Base-by-base conservation (phyloP, 2,329 filamentous ascomycete species). In the Stylonectria norvegica region DNA sequence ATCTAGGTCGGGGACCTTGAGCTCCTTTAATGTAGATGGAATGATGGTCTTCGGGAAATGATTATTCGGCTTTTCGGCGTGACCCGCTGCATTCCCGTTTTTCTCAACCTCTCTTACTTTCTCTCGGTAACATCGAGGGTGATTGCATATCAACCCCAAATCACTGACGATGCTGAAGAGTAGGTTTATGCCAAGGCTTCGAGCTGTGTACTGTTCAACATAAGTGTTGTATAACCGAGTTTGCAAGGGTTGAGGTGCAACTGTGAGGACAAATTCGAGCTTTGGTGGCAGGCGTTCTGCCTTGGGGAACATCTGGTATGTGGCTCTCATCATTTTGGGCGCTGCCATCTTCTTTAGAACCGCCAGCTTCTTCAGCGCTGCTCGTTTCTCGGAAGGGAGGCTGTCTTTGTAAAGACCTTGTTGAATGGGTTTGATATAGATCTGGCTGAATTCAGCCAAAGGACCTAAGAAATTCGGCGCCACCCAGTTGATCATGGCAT, bases 401-500 rank as follows among this genome's bases (percentile, higher is more conserved):
- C 85, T 89, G 47, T 91, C 85, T 2, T 64, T 57, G 43, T 78
- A 85, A 1, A 90, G 71, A 1, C 90, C 90, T 9, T 75, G 67
- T 38, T 83, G 72, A 48, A 96, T 95, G 0, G 87, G 86, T 3
- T 72, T 73, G 5, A 80, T 76, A 57, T 85, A 95, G n/a, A 81
- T 76, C 0, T 71, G 60, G 15, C 71, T 75, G 60, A 96, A 96
- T 55, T 90, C 83, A 1, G 63, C 55, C 8, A 73, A 63, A 4
- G 77, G 72, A 1, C 88, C 89, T 3, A 95, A 71, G 58, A 87
- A 95, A 17, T 79, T 79, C 0, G 86, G 86, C 2, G 87, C 83
- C 36, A 93, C 81, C 88, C 89, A 95, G 48, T 90, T 78, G 42
- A 95, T 84, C 79, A 95, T 87, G n/a, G 81, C 69, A 57, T 83